Base-by-base conservation (phyloP, 129 eudicot species). In the Tagetes patula region DNA sequence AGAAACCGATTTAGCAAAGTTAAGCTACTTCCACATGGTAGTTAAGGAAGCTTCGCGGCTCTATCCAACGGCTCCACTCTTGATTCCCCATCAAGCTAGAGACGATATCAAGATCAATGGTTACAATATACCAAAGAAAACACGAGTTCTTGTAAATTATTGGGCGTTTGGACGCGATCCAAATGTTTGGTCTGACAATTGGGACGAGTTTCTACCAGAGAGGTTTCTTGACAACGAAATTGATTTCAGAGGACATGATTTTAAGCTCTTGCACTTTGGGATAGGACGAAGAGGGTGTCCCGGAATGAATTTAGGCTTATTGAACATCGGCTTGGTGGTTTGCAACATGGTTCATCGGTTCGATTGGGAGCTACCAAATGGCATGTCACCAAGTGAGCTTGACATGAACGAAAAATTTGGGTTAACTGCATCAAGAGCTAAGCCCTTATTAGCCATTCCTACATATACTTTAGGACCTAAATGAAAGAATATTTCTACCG, bases 111-210 rank as follows among this genome's bases (percentile, higher is more conserved):
- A 2, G 68, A 63, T 63, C 12, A 39, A 63, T 5, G 68, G 68
- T 63, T 63, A 38, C 32, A n/a, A 13, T 7, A 63, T 63, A 38
- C 68, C 68, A 0, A 63, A 63, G 40, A 38, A 63, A 38, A 63
- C 68, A 6, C 47, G 68, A 2, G 11, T 63, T 5, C 32, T 63
- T 63, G 68, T 63, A 3, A 63, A 63, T 7, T 63, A 38, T 63
- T 63, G 47, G 47, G 68, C 68, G 8, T 63, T 63, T 63, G 68
- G 68, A 12, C 68, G 48, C 7, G 68, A 63, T 47, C 47, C 68
- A 0, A 63, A 38, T 37, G 68, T 63, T 38, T 63, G 68, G 68
- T 63, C 68, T 3, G 48, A 63, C 32, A 38, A 63, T 38, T 63
- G 68, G 48, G 68, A 63, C 32, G 68, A 63, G 68, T 63, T 38